These are phyloP conservation scores for Euclidium syriacum DNA, from an alignment of 345 rosid genomes.

Conservation along the genomic window DNA sequence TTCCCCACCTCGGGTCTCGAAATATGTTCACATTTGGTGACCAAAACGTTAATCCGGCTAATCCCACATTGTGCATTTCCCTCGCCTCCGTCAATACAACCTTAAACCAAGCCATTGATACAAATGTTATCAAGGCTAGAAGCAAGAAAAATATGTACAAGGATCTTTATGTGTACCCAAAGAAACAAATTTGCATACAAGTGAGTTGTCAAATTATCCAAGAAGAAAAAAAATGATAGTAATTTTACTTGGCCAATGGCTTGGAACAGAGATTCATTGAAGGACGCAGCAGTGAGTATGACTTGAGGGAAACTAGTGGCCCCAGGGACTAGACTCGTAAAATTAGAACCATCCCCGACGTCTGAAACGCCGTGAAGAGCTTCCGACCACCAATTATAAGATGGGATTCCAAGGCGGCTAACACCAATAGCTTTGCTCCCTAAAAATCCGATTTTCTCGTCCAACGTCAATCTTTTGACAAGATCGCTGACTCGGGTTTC, in stretches of 20 bases:
- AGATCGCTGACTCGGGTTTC: slow-evolving; percentile 49
- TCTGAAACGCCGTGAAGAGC: slow-evolving; percentile 70
- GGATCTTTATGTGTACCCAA: too few relatives aligned
- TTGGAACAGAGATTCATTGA: slow-evolving; percentile 56
- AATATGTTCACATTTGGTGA: slow-evolving; percentile 75
- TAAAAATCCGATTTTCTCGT: slow-evolving; percentile 53
- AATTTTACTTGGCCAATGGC: slow-evolving; percentile 61
- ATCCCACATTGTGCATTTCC: slow-evolving; percentile 79
- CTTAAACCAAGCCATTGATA: slow-evolving; percentile 6
- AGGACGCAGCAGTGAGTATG: slow-evolving; percentile 51
- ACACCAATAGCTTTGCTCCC: slow-evolving; percentile 51
- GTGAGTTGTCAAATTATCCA: too few relatives aligned
- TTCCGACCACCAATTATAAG: slow-evolving; percentile 83
- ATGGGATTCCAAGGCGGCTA: slow-evolving; percentile 63
- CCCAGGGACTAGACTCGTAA: slow-evolving; percentile 40
- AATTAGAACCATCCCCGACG: slow-evolving; percentile 63
- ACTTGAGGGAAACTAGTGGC: slow-evolving; percentile 78
- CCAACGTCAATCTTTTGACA: slow-evolving; percentile 45
- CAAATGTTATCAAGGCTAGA: too few relatives aligned
- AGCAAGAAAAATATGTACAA: too few relatives aligned
- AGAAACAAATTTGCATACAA: too few relatives aligned
- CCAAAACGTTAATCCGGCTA: slow-evolving; percentile 75
- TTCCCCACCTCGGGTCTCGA: slow-evolving; percentile 86
- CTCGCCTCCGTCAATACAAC: slow-evolving; percentile 80
- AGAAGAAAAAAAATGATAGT: not conserved